Evolutionary conservation across 2,329 filamentous ascomycete species (phyloP).

Genomic region (Aspergillus terreus): DNA sequence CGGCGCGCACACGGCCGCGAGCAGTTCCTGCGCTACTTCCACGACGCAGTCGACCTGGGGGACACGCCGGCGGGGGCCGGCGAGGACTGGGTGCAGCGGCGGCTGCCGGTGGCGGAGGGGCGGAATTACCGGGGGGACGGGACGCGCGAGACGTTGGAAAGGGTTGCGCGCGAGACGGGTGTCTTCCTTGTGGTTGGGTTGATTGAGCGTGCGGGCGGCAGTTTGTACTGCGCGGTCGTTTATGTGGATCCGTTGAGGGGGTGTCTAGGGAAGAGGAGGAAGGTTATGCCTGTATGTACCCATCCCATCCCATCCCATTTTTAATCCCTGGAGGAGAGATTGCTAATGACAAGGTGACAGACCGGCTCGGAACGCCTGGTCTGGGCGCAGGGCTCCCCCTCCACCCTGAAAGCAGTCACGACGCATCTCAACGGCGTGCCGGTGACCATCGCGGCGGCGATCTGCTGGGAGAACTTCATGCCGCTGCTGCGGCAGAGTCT

Average conservation of each 20-base stretch:
- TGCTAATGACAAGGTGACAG: conserved; percentile 26
- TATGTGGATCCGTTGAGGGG: conserved; percentile 76
- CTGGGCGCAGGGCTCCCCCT: conserved; percentile 81
- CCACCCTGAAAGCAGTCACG: conserved; percentile 73
- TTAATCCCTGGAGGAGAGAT: neutral
- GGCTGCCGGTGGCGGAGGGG: conserved; percentile 51
- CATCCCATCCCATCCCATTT: neutral
- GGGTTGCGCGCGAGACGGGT: conserved; percentile 69
- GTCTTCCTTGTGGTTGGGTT: conserved; percentile 78
- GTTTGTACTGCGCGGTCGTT: conserved; percentile 76
- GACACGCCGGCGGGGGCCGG: conserved; percentile 71
- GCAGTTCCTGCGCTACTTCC: conserved; percentile 78
- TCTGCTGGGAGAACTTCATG: conserved; percentile 99
- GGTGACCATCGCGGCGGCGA: conserved; percentile 78
- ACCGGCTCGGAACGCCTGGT: conserved; percentile 79
- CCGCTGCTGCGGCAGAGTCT: conserved; percentile 77
- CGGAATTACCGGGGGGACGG: conserved; percentile 64
- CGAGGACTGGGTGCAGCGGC: conserved; percentile 64
- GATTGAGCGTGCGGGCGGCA: conserved; percentile 77
- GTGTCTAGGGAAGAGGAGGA: conserved; percentile 77
- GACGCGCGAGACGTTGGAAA: conserved; percentile 74
- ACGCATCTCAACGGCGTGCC: conserved; percentile 75
- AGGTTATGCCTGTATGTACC: conserved; percentile 77
- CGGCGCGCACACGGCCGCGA: conserved; percentile 69
- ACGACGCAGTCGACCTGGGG: conserved; percentile 74